Percentiles rank a stretch among this genome's conserved stretches.
These are phyloP conservation scores for Lumnitzera racemosa DNA, from an alignment of 345 rosid species.

Conservation along the genomic window DNA sequence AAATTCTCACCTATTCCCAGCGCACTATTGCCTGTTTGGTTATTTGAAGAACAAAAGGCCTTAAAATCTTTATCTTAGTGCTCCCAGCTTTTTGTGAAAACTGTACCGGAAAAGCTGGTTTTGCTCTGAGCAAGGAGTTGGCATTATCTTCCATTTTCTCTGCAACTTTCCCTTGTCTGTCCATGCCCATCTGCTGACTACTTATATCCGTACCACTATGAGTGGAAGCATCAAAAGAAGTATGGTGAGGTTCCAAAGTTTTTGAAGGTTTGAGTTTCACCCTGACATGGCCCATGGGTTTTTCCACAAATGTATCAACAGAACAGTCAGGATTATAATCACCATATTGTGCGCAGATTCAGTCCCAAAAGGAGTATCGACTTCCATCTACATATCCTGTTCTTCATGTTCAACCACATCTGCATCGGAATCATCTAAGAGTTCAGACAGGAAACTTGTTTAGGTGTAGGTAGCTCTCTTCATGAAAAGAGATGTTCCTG, in stretches of 20 bases:
- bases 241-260: slow-evolving; percentile 35
- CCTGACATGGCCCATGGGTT: slow-evolving; percentile 55
- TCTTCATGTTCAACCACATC: slow-evolving; percentile 36
- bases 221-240: slow-evolving; percentile 21
- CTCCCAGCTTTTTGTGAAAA: slow-evolving; percentile 63
- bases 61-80: slow-evolving; percentile 63
- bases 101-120: slow-evolving; percentile 30
- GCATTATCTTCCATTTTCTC: slow-evolving; percentile 55
- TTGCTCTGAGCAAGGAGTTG: slow-evolving; percentile 45
- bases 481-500: background rate
- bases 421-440: slow-evolving; percentile 30
- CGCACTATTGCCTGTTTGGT: slow-evolving; percentile 21
- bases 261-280: slow-evolving; percentile 73
- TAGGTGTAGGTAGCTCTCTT: slow-evolving; percentile 5
- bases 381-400: slow-evolving; percentile 50
- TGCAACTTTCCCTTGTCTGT: slow-evolving; percentile 29
- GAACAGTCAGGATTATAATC: slow-evolving; percentile 46
- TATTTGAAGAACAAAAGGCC: slow-evolving; percentile 35
- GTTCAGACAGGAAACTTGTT: slow-evolving; percentile 16
- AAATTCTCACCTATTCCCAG: slow-evolving; percentile 23
- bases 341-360: slow-evolving; percentile 47
- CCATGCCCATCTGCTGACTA: slow-evolving; percentile 39
- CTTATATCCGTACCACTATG: slow-evolving; percentile 52
- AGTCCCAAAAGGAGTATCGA: slow-evolving; percentile 59
- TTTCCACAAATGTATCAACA: slow-evolving; percentile 34